Evolutionary conservation across 345 rosid species (phyloP).

Genomic region (Boechera retrofracta): DNA sequence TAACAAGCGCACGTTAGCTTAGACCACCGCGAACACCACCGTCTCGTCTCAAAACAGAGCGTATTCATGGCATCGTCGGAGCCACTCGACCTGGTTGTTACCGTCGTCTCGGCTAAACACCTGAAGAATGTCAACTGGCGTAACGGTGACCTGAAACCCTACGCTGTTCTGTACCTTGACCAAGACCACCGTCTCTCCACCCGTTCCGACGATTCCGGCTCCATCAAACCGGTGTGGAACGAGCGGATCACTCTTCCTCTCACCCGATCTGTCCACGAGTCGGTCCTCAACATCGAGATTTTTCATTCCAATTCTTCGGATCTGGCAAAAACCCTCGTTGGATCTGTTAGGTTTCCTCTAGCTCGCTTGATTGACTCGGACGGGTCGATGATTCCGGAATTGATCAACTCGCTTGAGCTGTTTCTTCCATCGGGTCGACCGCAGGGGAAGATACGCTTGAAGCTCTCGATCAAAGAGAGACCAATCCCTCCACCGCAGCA

Average conservation of each 20-base stretch:
- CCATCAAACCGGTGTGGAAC: constrained; percentile 59
- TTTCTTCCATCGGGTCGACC: constrained; percentile 71
- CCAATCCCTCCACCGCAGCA: constrained; percentile 48
- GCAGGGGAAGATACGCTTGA: constrained; percentile 64
- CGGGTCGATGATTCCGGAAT: constrained; percentile 39
- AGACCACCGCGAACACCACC: constrained; percentile 42
- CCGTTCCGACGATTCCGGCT: constrained; percentile 49
- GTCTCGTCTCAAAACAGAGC: constrained; percentile 29
- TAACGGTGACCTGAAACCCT: constrained; percentile 61
- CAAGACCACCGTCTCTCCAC: constrained; percentile 55
- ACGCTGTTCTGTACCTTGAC: constrained; percentile 61
- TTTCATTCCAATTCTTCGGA: constrained; percentile 59
- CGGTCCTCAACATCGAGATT: constrained; percentile 57
- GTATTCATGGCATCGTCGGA: constrained; percentile 50
- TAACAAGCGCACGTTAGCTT: constrained; percentile 44
- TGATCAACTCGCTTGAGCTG: constrained; percentile 50
- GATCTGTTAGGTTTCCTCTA: constrained; percentile 60
- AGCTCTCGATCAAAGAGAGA: constrained; percentile 52
- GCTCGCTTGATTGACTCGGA: constrained; percentile 55
- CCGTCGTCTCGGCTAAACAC: constrained; percentile 59
- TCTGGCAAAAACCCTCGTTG: constrained; percentile 61
- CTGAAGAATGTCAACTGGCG: constrained; percentile 78
- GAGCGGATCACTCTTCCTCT: constrained; percentile 57
- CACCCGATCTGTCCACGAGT: constrained; percentile 52
- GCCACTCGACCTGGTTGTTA: constrained; percentile 50